Evolutionary conservation across 208 protist species (phyloP), one percentile per base, ranked within the genome.

Genomic region (Acanthamoeba triangularis): DNA sequence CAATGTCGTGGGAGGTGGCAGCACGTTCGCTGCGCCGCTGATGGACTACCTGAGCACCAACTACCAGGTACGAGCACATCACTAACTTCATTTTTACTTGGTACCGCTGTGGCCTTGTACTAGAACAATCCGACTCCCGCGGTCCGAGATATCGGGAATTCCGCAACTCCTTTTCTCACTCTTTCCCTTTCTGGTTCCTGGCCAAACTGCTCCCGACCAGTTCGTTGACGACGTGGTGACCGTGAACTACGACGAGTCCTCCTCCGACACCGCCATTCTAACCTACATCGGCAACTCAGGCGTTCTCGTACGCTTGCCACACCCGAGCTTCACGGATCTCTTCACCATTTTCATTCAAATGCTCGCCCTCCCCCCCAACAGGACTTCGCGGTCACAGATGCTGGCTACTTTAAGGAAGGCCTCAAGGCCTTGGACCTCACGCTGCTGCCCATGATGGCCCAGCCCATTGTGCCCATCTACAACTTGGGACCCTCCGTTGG

Each of bases 391-490:
- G 25, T 65, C 25, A 65, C 59, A 23, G 59, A 65, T 65, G 59
- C 59, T 3, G 59, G 59, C 59, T 65, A 65, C 59, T 16, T 16
- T 5, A 18, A 65, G 25, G 59, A 11, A 0, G 59, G 59, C 14
- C 59, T 65, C 14, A 63, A 65, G 59, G 14, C 59, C 59, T 65
- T 30, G 10, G 59, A 16, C 7, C 59, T 65, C 59, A 65, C 59
- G 59, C 0, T 65, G 59, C 25, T 65, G 25, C 69, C 69, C 30
- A 78, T 78, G 33, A 78, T 78, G 69, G 69, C 33, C 30, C 69
- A 78, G n/a, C 69, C 69, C n/a, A 44, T 78, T 10, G 69, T 78
- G 23, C n/a, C 33, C 69, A 44, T 44, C 30, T 78, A 78, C 69
- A 78, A 78, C 69, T 7, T 78, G 30, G 59, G 59, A 3, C 69